phyloP scores from a whole-genome alignment of 2,329 filamentous ascomycete species.

The Calonectria hawksworthii region DNA sequence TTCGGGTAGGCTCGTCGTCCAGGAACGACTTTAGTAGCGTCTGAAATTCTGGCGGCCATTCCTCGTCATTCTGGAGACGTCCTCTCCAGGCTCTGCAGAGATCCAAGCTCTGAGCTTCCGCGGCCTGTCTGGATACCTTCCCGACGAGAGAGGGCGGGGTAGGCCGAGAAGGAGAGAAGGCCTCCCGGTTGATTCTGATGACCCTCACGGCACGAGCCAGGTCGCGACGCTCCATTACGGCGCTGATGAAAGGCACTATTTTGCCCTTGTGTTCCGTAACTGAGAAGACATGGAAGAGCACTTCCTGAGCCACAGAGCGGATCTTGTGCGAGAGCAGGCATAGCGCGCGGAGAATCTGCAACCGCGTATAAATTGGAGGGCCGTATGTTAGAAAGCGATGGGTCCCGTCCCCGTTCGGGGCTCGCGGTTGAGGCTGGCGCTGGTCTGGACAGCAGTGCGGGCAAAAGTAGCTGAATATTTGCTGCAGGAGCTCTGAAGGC shows the following conservation, averaged over 20 bases:
- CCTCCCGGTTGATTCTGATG: not conserved
- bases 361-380: not conserved
- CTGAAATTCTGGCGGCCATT: constrained; percentile 6
- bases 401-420: not conserved
- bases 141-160: not conserved
- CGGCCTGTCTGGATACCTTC: not conserved
- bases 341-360: not conserved
- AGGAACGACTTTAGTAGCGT: not conserved
- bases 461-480: not conserved
- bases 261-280: too few species aligned
- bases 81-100: not conserved
- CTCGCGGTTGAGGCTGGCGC: not conserved
- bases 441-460: not conserved
- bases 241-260: not conserved
- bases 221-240: not conserved
- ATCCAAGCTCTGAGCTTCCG: not conserved
- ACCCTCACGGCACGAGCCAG: not conserved
- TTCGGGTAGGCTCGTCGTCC: not conserved
- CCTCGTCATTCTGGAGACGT: not conserved
- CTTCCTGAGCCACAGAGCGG: not conserved
- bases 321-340: not conserved
- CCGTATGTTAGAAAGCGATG: not conserved
- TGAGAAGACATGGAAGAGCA: not conserved
- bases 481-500: not conserved
- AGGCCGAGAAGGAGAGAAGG: too few species aligned